Conservation (phyloP, 2,329 filamentous ascomycete species). For the Colletotrichum lini region DNA sequence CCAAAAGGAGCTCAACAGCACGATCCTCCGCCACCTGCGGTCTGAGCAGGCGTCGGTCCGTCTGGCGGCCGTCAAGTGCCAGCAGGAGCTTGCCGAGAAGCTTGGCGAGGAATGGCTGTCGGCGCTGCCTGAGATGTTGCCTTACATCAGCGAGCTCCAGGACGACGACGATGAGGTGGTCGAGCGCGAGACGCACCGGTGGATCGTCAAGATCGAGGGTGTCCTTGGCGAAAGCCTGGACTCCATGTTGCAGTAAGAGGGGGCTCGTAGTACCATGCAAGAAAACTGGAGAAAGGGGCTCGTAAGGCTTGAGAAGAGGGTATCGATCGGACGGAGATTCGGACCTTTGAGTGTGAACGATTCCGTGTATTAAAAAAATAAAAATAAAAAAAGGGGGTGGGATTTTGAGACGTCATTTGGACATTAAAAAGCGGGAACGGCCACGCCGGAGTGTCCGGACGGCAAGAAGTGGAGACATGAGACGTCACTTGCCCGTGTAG, state of each 20-base stretch:
- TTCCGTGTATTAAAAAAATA: background rate
- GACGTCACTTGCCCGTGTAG: slow-evolving; percentile 18
- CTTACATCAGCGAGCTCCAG: slow-evolving; percentile 94
- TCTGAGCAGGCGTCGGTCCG: slow-evolving; percentile 80
- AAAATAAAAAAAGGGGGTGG: too few species aligned
- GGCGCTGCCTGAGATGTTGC: slow-evolving; percentile 94
- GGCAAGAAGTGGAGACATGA: slow-evolving; percentile 6
- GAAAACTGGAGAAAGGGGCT: background rate
- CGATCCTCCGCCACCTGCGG: slow-evolving; percentile 83
- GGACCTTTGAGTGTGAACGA: background rate
- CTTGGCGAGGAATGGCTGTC: slow-evolving; percentile 95
- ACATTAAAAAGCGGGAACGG: slow-evolving; percentile 17
- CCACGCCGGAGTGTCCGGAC: slow-evolving; percentile 13
- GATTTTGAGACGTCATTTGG: slow-evolving; percentile 23
- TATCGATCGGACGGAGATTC: slow-evolving; percentile 2
- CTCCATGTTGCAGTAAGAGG: slow-evolving; percentile 85
- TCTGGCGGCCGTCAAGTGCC: slow-evolving; percentile 84
- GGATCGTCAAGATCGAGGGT: slow-evolving; percentile 92
- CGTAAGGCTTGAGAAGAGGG: background rate
- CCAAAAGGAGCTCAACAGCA: slow-evolving; percentile 88
- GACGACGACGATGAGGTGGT: slow-evolving; percentile 97
- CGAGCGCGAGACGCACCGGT: slow-evolving; percentile 88
- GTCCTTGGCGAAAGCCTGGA: slow-evolving; percentile 92
- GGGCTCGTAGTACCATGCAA: background rate
- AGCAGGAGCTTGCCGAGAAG: slow-evolving; percentile 83